Conservation (phyloP, 495 filamentous ascomycete genomes). For the Aspergillus mulundensis region DNA sequence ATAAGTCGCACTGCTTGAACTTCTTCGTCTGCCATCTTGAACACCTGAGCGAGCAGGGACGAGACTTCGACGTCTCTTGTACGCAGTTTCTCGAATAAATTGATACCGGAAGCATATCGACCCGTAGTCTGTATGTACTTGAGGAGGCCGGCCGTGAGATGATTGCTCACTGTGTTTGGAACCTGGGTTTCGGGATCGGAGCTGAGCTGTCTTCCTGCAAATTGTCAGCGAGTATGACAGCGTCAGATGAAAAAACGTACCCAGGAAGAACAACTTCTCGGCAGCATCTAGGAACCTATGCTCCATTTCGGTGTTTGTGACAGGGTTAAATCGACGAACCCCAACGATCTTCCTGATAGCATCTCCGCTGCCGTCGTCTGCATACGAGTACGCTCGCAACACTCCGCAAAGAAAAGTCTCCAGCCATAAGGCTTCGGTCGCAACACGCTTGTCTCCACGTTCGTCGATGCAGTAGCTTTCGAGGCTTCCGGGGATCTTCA, state of each 20-base stretch:
- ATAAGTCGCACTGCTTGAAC: slow-evolving; percentile 87
- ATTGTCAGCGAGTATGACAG: slow-evolving; percentile 20
- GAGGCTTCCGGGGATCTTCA: slow-evolving; percentile 90
- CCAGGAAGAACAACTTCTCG: slow-evolving; percentile 90
- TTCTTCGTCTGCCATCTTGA: slow-evolving; percentile 92
- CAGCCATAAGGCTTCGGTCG: slow-evolving; percentile 90
- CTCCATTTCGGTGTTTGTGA: slow-evolving; percentile 94
- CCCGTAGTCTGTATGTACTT: slow-evolving; percentile 96
- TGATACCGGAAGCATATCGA: slow-evolving; percentile 91
- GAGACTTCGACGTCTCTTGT: slow-evolving; percentile 89
- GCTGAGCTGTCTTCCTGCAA: slow-evolving; percentile 82
- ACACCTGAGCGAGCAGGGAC: slow-evolving; percentile 81
- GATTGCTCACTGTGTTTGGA: slow-evolving; percentile 94
- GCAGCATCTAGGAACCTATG: slow-evolving; percentile 95
- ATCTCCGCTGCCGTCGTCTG: slow-evolving; percentile 89
- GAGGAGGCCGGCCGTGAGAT: slow-evolving; percentile 86
- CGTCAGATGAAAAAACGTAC: slow-evolving; percentile 37
- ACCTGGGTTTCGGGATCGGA: slow-evolving; percentile 98
- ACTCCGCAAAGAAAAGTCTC: slow-evolving; percentile 96
- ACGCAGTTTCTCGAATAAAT: slow-evolving; percentile 94
- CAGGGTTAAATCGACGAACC: slow-evolving; percentile 91
- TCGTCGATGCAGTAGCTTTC: slow-evolving; percentile 97
- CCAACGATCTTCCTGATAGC: slow-evolving; percentile 91
- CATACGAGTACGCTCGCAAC: slow-evolving; percentile 89
- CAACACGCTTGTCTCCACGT: slow-evolving; percentile 85